A percentile compares a stretch with the other conserved stretches of the same genome.
phyloP scores from a whole-genome alignment of 2,329 filamentous ascomycete genomes.

The Remersonia thermophila region DNA sequence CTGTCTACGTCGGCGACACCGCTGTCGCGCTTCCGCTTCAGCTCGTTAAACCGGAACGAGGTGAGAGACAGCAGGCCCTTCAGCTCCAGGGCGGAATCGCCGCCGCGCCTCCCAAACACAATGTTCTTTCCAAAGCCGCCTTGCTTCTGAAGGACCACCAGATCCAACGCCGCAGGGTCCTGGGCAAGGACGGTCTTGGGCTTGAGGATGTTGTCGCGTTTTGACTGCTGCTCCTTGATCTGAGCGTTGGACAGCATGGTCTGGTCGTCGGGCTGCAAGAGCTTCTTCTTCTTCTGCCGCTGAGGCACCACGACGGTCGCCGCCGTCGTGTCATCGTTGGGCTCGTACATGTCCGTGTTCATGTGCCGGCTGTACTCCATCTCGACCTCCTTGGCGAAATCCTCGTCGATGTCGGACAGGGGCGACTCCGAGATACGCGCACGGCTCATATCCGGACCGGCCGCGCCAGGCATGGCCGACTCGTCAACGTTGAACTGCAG shows the following conservation, averaged over 20 bases:
- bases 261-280: constrained; percentile 68
- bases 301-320: constrained; percentile 53
- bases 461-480: constrained; percentile 36
- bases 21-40: constrained; percentile 89
- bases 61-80: constrained; percentile 85
- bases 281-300: constrained; percentile 61
- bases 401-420: constrained; percentile 57
- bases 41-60: constrained; percentile 62
- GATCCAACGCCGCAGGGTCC: constrained; percentile 72
- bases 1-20: constrained; percentile 69
- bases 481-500: constrained; percentile 53
- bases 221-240: constrained; percentile 76
- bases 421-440: constrained; percentile 57
- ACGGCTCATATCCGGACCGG: constrained; percentile 36
- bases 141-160: constrained; percentile 85
- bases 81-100: constrained; percentile 82
- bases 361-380: constrained; percentile 40
- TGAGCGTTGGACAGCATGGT: constrained; percentile 65
- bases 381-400: constrained; percentile 47
- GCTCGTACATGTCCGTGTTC: constrained; percentile 49
- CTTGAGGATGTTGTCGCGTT: constrained; percentile 77
- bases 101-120: constrained; percentile 66
- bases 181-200: constrained; percentile 72
- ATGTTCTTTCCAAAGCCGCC: constrained; percentile 83
- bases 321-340: constrained; percentile 41